Evolutionary conservation across 139 green algal genomes (phyloP).

Genomic region (Deuterostichococcus epilithicus): DNA sequence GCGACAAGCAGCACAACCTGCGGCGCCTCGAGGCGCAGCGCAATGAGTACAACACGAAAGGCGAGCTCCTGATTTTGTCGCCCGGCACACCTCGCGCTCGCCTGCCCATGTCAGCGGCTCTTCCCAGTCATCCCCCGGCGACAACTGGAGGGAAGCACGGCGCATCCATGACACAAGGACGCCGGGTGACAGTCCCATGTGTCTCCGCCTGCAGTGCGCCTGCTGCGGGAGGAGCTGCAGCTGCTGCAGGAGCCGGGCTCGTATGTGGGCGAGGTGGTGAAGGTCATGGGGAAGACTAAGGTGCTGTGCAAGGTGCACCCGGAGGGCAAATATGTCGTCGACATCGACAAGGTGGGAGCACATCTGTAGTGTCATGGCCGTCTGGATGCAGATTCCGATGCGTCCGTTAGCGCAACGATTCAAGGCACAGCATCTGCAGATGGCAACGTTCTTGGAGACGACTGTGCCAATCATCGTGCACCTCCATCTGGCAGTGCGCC

Average conservation of each 20-base stretch:
- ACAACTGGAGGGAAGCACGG: too few relatives aligned
- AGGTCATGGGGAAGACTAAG: constrained; percentile 99
- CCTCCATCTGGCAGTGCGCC: too few relatives aligned
- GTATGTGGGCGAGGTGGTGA: constrained; percentile 99
- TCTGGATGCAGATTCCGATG: too few relatives aligned
- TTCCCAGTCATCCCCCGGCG: too few relatives aligned
- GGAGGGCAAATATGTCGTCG: constrained; percentile 98
- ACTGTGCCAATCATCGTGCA: too few relatives aligned
- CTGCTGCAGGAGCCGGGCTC: constrained; percentile 97
- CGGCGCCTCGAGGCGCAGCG: constrained; percentile 94
- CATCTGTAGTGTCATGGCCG: too few relatives aligned
- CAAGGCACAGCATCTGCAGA: too few relatives aligned
- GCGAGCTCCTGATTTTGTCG: constrained; percentile 31
- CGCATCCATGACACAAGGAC: too few relatives aligned
- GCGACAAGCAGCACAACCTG: constrained; percentile 93
- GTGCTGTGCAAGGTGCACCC: constrained; percentile 98
- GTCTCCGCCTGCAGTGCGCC: constrained; percentile 70
- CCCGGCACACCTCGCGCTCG: background rate
- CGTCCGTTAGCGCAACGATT: too few relatives aligned
- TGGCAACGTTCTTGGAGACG: too few relatives aligned
- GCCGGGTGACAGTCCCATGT: background rate
- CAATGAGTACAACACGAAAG: constrained; percentile 97
- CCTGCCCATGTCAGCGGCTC: too few relatives aligned
- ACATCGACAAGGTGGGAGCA: constrained; percentile 90
- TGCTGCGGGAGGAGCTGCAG: constrained; percentile 95